Evolutionary conservation across 768 basidiomycete genomes (phyloP).

Genomic region (Trametes gibbosa): DNA sequence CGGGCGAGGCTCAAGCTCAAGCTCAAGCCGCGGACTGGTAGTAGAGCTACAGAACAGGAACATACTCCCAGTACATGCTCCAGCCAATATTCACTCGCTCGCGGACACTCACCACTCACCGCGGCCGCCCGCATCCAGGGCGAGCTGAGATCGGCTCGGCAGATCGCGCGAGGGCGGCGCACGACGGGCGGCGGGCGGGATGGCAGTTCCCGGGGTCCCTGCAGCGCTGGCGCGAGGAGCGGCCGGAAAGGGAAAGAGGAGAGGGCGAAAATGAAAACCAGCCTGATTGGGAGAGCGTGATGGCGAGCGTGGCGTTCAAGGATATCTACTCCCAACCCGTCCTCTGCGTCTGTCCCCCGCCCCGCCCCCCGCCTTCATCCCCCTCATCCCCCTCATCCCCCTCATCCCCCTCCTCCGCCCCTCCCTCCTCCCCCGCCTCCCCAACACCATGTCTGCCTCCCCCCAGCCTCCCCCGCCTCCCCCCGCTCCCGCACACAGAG

Average conservation of each 20-base stretch:
- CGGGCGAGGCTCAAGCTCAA: no score
- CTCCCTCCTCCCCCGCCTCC: neutral
- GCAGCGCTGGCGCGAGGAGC: constrained; percentile 3
- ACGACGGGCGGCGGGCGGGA: constrained; percentile 6
- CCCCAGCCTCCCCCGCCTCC: constrained; percentile 22
- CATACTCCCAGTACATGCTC: no score
- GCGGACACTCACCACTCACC: no score
- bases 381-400: constrained; percentile 9
- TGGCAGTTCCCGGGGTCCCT: constrained; percentile 6
- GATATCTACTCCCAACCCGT: constrained; percentile 4
- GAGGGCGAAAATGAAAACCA: constrained; percentile 12
- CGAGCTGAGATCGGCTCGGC: neutral
- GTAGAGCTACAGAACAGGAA: no score
- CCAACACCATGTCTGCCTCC: constrained; percentile 24
- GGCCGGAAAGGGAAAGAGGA: neutral
- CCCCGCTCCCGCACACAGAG: constrained; percentile 8
- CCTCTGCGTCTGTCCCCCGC: constrained; percentile 14
- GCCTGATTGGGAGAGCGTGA: constrained; percentile 6
- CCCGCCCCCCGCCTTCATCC: constrained; percentile 14
- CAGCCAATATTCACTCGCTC: no score
- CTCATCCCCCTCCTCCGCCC: constrained; percentile 30
- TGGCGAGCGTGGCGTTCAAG: constrained; percentile 18
- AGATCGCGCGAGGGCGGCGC: neutral
- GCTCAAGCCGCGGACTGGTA: no score
- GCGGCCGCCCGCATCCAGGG: no score